Evolutionary conservation across 106 monocot species (phyloP), one percentile per base, ranked within the genome.

Genomic region (Dendrobium catenatum): DNA sequence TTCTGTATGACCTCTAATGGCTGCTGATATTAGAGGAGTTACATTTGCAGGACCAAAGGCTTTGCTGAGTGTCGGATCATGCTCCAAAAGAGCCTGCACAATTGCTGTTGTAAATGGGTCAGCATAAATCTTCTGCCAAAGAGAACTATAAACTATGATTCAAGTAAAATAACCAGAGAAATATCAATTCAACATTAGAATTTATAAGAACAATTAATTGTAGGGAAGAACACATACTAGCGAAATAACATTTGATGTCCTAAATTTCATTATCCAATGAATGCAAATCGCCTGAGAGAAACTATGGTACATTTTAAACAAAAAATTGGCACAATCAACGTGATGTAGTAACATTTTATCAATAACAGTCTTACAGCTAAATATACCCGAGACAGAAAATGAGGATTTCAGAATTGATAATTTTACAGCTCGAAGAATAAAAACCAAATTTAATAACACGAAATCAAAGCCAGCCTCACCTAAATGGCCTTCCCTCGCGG

Each of bases 21-120:
- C 85, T 54, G 89, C 92, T 10, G 89, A 78, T 73, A 89, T 88
- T 54, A 92, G 86, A 13, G 92, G 89, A 70, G 89, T 92, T 56
- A 79, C 80, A 72, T 88, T 92, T 79, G 89, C 88, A 6, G 81
- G 92, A 29, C 88, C 92, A 55, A 92, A 79, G 82, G 89, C 88
- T 79, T 88, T 92, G 84, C 84, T 68, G 10, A 92, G 86, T 11
- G 81, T 78, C 10, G 80, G 78, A 49, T 89, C 80, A 55, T 84
- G 84, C 48, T 85, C 78, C 73, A 90, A 37, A 72, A 92, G 83
- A 81, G 86, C 82, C 88, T 88, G 86, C 49, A 88, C 82, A 83
- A 89, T 84, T 54, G 66, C 89, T 91, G 88, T 48, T 75, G 27
- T 51, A 4, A 76, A 76, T 5, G 48, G 61, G 22, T 81, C 54